Evolutionary conservation across 2,329 filamentous ascomycete species (phyloP).

Genomic region (Cercospora beticola): DNA sequence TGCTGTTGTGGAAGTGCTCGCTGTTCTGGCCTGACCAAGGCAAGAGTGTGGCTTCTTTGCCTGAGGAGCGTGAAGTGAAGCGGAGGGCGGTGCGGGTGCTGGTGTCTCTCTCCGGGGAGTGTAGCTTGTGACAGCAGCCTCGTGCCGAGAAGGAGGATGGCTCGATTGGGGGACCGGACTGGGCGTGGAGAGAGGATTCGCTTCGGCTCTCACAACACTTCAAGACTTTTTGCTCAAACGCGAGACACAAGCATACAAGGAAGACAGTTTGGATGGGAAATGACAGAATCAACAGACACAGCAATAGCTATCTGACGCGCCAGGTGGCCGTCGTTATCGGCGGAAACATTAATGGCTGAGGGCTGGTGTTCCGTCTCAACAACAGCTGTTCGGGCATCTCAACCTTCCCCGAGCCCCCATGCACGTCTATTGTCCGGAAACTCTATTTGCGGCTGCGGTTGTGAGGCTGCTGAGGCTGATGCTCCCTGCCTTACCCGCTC

Average conservation of each 20-base stretch:
- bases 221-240: neutral
- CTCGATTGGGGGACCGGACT: neutral
- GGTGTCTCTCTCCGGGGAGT: neutral
- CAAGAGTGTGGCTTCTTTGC: conserved; percentile 84
- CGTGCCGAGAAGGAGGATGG: neutral
- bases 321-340: neutral
- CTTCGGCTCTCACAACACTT: neutral
- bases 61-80: conserved; percentile 26
- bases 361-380: neutral
- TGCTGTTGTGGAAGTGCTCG: conserved; percentile 48
- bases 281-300: neutral
- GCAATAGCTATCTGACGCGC: neutral
- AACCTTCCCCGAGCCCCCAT: conserved; percentile 1
- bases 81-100: conserved; percentile 25
- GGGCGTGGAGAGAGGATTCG: neutral
- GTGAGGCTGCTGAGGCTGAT: neutral
- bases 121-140: neutral
- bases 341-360: neutral
- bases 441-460: neutral
- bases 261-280: neutral
- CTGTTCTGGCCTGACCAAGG: conserved; percentile 85
- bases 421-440: neutral
- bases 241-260: neutral
- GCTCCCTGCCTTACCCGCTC: neutral
- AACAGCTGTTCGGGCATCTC: neutral